Evolutionary conservation across 257 asterid genomes (phyloP), one percentile per base, ranked within the genome.

Genomic region (Fraxinus anomala): DNA sequence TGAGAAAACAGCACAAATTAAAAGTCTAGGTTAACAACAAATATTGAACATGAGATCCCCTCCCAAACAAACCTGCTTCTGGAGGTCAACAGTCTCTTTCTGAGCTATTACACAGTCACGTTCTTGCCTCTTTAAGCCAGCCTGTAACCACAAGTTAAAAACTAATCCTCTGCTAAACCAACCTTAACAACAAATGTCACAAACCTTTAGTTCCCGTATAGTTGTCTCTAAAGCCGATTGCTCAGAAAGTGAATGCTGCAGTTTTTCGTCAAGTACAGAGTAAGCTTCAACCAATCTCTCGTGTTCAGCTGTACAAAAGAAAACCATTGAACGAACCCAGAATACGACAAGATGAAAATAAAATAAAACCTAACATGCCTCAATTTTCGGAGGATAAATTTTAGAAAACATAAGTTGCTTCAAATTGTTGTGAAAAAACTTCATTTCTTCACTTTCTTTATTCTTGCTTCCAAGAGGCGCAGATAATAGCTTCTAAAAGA

Each of bases 121-220:
- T 77, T 91, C 97, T 83, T 85, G 92, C 87, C 90, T 87, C 87
- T 87, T 90, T 86, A 91, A 74, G 83, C 83, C 88, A 78, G 94
- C 97, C 98, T 91, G 33, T n/a, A 65, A 37, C 37, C 77, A 73
- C 21, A 73, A 34, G 56, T 34, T 16, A 70, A 47, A 66, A 59
- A 73, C 17, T 54, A 49, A 68, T 30, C 33, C 30, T 39, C 74
- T 47, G 72, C 56, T 21, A 77, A 49, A 23, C 21, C 51, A 66
- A 31, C 23, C 59, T 71, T 30, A 74, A 77, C 75, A 40, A 71
- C 49, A 42, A 11, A 66, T 0, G 39, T 4, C 39, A 79, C 79
- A 87, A 84, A 91, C 98, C 92, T 90, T 92, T 72, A 93, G 86
- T 77, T 92, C 98, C 82, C 72, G 89, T 80, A 91, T 86, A 73